These are phyloP conservation scores for Cystofilobasidium macerans DNA, from an alignment of 768 basidiomycete genomes.

Conservation along the genomic window DNA sequence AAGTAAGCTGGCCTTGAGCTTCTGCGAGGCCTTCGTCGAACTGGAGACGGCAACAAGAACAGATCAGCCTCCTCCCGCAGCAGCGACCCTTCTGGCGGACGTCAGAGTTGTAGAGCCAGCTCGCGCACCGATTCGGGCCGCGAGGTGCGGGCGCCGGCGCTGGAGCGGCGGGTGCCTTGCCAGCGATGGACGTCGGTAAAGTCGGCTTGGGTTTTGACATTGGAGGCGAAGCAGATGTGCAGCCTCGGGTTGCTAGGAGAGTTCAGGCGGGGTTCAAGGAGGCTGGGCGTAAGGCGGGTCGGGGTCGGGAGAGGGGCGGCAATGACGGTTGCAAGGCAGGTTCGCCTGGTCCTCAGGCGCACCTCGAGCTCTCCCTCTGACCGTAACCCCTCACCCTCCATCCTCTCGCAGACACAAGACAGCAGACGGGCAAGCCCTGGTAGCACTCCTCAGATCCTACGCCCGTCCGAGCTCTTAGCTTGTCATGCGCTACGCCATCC, in stretches of 20 bases:
- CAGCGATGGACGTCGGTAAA: constrained; percentile 2
- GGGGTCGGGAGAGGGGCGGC: no score
- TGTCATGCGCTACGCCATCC: constrained; percentile 39
- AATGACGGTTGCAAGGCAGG: no score
- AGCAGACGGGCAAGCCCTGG: no score
- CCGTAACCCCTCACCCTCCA: no score
- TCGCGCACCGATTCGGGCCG: constrained; percentile 23
- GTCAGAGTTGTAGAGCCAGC: no score
- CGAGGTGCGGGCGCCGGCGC: constrained; percentile 16
- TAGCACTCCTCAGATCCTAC: neutral
- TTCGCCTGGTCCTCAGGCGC: no score
- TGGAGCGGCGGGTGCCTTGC: constrained; percentile 7
- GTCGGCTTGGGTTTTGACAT: constrained; percentile 5
- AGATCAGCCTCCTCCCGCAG: neutral
- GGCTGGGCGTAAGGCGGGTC: neutral
- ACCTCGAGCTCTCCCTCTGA: no score
- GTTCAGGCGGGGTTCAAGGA: neutral
- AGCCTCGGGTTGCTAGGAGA: neutral
- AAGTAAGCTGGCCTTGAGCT: constrained; percentile 9
- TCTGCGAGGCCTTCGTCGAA: constrained; percentile 25
- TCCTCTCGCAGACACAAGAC: no score
- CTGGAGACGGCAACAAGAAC: neutral
- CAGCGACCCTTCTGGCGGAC: no score
- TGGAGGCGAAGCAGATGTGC: neutral
- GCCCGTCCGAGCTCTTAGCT: no score